Evolutionary conservation across 352 stramenopile species (phyloP).

Genomic region (Blastocystis sp.): DNA sequence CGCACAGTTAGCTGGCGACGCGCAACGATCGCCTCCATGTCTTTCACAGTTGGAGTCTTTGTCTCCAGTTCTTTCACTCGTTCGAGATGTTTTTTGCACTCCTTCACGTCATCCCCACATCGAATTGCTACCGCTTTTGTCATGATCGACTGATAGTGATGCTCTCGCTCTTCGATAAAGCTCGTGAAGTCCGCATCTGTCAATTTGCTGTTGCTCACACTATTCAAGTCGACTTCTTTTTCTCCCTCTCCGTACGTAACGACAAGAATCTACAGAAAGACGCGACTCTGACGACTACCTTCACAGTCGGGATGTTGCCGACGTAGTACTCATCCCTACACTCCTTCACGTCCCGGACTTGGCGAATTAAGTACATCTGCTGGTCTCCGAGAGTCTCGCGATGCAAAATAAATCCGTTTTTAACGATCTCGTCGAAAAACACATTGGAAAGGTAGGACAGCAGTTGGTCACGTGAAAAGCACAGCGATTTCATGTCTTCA

Average conservation of each 20-base stretch:
- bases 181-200: background rate
- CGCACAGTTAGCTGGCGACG: constrained; percentile 1
- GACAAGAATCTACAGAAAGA: background rate
- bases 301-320: background rate
- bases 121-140: constrained; percentile 1
- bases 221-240: constrained; percentile 27
- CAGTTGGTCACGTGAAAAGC: background rate
- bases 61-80: constrained; percentile 45
- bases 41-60: constrained; percentile 39
- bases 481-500: constrained; percentile 26
- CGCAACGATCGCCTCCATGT: background rate
- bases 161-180: constrained; percentile 16
- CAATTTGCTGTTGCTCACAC: constrained; percentile 6
- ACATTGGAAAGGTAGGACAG: constrained; percentile 11
- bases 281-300: background rate
- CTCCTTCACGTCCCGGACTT: constrained; percentile 23
- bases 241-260: constrained; percentile 30
- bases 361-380: constrained; percentile 25
- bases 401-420: constrained; percentile 25
- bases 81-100: constrained; percentile 33
- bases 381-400: constrained; percentile 9
- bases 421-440: constrained; percentile 51
- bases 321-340: constrained; percentile 1
- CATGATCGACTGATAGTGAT: constrained; percentile 18
- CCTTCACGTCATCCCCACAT: background rate